Conservation (phyloP, 1,284 basidiomycete species). For the Cryptococcus hybrid region DNA sequence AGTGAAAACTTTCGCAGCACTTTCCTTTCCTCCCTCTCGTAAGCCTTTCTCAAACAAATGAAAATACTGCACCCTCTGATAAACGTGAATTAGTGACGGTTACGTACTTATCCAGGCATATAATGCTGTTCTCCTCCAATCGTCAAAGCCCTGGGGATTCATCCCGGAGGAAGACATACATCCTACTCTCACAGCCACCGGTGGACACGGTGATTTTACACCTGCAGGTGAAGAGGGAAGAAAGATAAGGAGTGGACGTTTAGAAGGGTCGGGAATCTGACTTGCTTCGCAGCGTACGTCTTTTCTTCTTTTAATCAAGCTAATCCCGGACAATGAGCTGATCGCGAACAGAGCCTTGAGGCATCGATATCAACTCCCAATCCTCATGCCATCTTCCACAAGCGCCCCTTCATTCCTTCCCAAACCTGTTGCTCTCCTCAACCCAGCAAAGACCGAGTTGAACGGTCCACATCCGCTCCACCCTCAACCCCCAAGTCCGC, state of each 20-base stretch:
- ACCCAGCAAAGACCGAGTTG: neutral
- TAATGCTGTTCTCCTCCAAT: slow-evolving; percentile 32
- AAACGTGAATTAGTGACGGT: slow-evolving; percentile 33
- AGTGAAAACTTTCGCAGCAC: slow-evolving; percentile 3
- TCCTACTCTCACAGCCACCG: slow-evolving; percentile 28
- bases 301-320: neutral
- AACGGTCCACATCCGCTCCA: neutral
- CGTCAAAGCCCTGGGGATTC: slow-evolving; percentile 45
- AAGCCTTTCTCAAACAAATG: slow-evolving; percentile 4
- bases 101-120: slow-evolving; percentile 43
- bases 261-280: slow-evolving; percentile 42
- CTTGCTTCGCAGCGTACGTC: slow-evolving; percentile 49
- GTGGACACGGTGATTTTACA: neutral
- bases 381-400: slow-evolving; percentile 24
- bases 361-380: slow-evolving; percentile 41
- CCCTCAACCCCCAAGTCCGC: neutral
- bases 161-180: slow-evolving; percentile 45
- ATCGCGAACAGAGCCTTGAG: slow-evolving; percentile 35
- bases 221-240: slow-evolving; percentile 11
- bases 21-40: slow-evolving; percentile 26
- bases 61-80: slow-evolving; percentile 1
- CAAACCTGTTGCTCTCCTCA: slow-evolving; percentile 3
- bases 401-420: slow-evolving; percentile 10
- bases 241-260: slow-evolving; percentile 45
- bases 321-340: neutral